phyloP scores from a whole-genome alignment of 495 filamentous ascomycete species.

The Aspergillus taichungensis region DNA sequence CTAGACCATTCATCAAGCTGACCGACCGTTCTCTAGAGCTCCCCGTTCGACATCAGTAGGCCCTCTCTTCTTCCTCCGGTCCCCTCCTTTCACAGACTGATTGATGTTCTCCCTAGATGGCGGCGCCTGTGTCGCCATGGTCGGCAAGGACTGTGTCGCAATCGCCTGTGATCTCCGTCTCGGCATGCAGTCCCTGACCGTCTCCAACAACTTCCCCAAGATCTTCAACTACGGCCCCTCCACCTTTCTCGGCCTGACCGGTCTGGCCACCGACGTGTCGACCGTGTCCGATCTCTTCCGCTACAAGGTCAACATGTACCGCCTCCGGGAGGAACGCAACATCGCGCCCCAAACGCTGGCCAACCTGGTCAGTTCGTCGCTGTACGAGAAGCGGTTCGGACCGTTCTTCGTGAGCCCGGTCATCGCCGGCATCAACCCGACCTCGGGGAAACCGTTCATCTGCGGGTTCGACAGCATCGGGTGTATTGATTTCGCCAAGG shows the following conservation, averaged over 20 bases:
- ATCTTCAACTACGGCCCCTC: constrained; percentile 91
- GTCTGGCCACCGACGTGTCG: constrained; percentile 88
- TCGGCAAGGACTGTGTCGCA: constrained; percentile 98
- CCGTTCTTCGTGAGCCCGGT: constrained; percentile 94
- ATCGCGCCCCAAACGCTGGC: constrained; percentile 92
- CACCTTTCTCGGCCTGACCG: constrained; percentile 93
- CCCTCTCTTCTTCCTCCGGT: constrained; percentile 4
- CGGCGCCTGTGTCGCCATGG: constrained; percentile 95
- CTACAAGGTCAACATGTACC: constrained; percentile 99
- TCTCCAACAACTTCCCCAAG: constrained; percentile 99
- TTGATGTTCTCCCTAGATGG: constrained; percentile 55
- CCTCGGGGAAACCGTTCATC: constrained; percentile 88
- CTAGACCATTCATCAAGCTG: constrained; percentile 16
- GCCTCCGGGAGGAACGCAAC: constrained; percentile 90
- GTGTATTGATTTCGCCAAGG: constrained; percentile 98
- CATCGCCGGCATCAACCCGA: constrained; percentile 86
- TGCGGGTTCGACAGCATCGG: constrained; percentile 99
- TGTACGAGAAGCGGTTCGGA: constrained; percentile 94
- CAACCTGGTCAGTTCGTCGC: constrained; percentile 79
- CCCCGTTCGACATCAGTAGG: constrained; percentile 87
- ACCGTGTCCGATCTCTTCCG: constrained; percentile 96
- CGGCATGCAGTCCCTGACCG: constrained; percentile 89
- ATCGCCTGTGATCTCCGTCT: constrained; percentile 98
- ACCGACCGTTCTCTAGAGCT: constrained; percentile 44
- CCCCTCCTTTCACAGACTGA: constrained; percentile 2